These are phyloP conservation scores for Candida corydali DNA, from an alignment of 805 yeast genomes.

Conservation along the genomic window DNA sequence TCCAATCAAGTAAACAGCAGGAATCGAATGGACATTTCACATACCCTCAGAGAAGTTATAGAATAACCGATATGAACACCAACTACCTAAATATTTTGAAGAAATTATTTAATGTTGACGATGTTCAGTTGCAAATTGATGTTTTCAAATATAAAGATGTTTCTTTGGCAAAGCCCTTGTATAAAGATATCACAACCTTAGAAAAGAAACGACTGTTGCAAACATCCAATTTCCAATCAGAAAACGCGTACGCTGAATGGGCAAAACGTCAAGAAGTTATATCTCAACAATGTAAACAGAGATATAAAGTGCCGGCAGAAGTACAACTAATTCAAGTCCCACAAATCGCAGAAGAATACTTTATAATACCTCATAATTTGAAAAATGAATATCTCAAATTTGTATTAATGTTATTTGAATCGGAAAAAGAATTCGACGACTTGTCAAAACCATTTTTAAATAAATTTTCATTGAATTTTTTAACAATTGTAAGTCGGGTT, in stretches of 20 bases:
- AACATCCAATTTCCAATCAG: constrained; percentile 14
- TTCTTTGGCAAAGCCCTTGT: constrained; percentile 36
- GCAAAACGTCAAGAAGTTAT: constrained; percentile 21
- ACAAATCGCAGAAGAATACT: constrained; percentile 34
- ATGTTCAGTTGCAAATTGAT: constrained; percentile 51
- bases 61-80: constrained; percentile 51
- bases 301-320: constrained; percentile 31
- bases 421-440: constrained; percentile 4
- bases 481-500: constrained; percentile 42
- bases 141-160: constrained; percentile 37
- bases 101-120: constrained; percentile 47
- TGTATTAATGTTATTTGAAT: constrained; percentile 2
- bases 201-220: background rate
- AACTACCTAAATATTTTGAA: constrained; percentile 40
- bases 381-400: constrained; percentile 34
- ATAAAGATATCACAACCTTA: constrained; percentile 26
- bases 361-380: constrained; percentile 25
- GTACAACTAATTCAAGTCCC: constrained; percentile 28
- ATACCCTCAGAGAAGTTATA: constrained; percentile 47
- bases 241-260: constrained; percentile 28
- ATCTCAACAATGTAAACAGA: constrained; percentile 20
- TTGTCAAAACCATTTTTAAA: constrained; percentile 25
- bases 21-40: constrained; percentile 12
- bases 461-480: constrained; percentile 39
- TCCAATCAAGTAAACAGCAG: constrained; percentile 22